Base-by-base conservation (phyloP, 345 rosid species). In the Hibiscus tridactylites region DNA sequence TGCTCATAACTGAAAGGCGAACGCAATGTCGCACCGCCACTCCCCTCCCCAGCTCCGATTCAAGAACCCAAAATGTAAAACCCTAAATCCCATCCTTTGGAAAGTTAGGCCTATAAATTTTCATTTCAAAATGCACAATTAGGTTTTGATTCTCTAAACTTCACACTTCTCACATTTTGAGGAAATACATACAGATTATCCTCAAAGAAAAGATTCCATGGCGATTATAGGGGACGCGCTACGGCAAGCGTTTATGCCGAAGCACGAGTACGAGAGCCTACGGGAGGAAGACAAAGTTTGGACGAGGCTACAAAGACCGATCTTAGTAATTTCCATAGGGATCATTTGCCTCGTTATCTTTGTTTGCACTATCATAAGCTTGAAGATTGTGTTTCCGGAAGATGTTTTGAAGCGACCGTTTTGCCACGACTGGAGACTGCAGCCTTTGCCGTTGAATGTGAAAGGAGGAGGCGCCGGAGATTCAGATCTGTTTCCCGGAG, bases 221-320 rank as follows among this genome's bases (percentile, higher is more conserved):
- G 91, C 92, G 81, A 81, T 88, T 12, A 85, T 91, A 56, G 80
- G 93, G 26, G 93, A 94, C 79, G 98, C 95, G 50, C 78, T 90
- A 72, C 90, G 97, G 73, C 92, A 90, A 75, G 97, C 92, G 12
- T 91, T 94, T 77, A 94, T 86, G 97, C 96, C 88, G 37, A 90
- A 90, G 80, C 96, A 76, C 69, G 95, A 90, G 83, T 94, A 94
- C 81, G 90, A 91, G 77, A 83, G 87, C 78, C 87, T 90, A 11
- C 80, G 94, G 12, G 94, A 90, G 47, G 96, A 94, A 71, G 96
- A 90, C 50, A 91, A 79, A 79, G 96, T 91, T 26, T 88, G 90
- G 93, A 26, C 71, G 59, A 94, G 86, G 84, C 84, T 94, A 33
- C 96, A 84, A 77, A 80, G 87, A 37, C 96, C 92, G 35, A 35